A percentile compares a stretch with the other conserved stretches of the same genome.
Evolutionary conservation across 202 grass and related monocot genomes (phyloP).

Genomic region (Setaria viridis): DNA sequence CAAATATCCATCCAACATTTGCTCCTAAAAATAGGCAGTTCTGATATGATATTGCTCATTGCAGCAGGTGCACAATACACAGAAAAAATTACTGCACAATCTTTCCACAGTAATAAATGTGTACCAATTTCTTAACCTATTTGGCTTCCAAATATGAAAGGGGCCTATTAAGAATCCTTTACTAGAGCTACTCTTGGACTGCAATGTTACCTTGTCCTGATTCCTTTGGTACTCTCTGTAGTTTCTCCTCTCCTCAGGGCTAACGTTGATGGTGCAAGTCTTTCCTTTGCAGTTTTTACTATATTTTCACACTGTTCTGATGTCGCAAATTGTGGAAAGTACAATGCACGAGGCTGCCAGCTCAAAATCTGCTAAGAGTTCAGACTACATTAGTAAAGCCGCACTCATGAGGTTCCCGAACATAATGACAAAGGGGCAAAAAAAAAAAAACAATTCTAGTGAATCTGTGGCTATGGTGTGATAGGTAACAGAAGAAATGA

Average conservation of each 20-base stretch:
- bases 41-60: not conserved
- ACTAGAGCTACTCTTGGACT: not conserved
- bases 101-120: conserved; percentile 7
- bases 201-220: conserved; percentile 90
- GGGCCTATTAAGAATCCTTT: not conserved
- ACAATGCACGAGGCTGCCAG: conserved; percentile 89
- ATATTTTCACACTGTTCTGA: conserved; percentile 80
- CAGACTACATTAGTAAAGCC: conserved; percentile 31
- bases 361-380: conserved; percentile 88
- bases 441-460: not conserved
- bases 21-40: not conserved
- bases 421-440: not conserved
- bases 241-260: conserved; percentile 93
- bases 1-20: not conserved
- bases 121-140: not conserved
- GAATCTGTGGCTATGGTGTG: not conserved
- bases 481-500: conserved; percentile 17
- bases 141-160: not conserved
- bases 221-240: conserved; percentile 78
- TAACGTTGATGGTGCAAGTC: conserved; percentile 84
- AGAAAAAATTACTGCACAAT: not conserved
- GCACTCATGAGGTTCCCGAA: not conserved
- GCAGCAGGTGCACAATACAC: not conserved
- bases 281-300: conserved; percentile 72
- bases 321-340: conserved; percentile 88